Percentiles rank a stretch among this genome's conserved stretches.
phyloP scores from a whole-genome alignment of 306 rosid species.

The Glycine latifolia region DNA sequence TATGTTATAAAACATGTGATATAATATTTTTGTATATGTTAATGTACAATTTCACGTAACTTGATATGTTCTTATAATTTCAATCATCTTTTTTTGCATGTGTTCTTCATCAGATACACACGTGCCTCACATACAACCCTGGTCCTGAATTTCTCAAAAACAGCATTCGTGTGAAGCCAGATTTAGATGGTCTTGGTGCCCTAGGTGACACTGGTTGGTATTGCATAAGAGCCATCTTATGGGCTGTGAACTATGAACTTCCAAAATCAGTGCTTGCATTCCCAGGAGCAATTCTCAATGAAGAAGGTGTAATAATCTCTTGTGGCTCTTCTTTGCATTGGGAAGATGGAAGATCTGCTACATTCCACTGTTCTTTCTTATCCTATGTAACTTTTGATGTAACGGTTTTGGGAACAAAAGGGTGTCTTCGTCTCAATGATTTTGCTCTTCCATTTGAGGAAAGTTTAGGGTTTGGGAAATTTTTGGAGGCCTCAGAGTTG shows the following conservation, averaged over 20 bases:
- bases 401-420: conserved; percentile 50
- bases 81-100: neutral
- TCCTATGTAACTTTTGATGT: conserved; percentile 38
- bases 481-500: conserved; percentile 45
- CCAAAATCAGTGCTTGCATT: conserved; percentile 53
- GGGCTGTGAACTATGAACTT: conserved; percentile 49
- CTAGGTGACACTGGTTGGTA: conserved; percentile 61
- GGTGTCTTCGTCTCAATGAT: conserved; percentile 46
- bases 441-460: conserved; percentile 49
- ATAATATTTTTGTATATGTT: neutral
- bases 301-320: conserved; percentile 50
- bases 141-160: conserved; percentile 46
- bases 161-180: conserved; percentile 48
- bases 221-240: conserved; percentile 51
- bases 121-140: conserved; percentile 50
- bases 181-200: conserved; percentile 58
- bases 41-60: neutral
- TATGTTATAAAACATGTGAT: too few relatives aligned
- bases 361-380: conserved; percentile 51
- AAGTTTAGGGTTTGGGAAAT: conserved; percentile 30
- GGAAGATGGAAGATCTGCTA: conserved; percentile 51
- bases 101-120: conserved; percentile 46
- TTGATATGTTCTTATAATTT: neutral
- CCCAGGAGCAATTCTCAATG: conserved; percentile 42
- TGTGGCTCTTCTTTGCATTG: conserved; percentile 57